These are phyloP conservation scores for Schizochytrium sp. DNA, from an alignment of 108 stramenopile species.

Conservation along the genomic window DNA sequence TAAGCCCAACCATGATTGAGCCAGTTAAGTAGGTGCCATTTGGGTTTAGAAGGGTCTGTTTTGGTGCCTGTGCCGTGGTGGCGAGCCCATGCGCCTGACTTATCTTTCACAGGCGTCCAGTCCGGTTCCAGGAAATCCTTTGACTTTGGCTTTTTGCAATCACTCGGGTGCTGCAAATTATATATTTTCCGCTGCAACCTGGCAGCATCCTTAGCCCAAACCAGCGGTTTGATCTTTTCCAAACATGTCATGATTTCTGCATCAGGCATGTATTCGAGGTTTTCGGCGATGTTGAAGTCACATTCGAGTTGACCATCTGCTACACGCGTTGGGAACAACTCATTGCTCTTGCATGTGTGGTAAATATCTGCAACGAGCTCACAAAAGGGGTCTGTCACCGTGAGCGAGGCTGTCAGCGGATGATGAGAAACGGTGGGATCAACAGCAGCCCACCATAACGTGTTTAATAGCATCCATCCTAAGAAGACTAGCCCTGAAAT, in stretches of 20 bases:
- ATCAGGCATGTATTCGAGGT: background rate
- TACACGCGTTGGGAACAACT: background rate
- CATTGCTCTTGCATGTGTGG: background rate
- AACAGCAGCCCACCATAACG: no score
- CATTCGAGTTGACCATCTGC: conserved; percentile 2
- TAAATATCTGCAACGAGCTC: background rate
- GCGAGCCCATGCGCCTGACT: background rate
- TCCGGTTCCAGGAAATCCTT: conserved; percentile 1
- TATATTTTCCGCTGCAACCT: background rate
- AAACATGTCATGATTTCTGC: background rate
- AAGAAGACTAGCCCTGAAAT: no score
- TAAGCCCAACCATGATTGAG: conserved; percentile 54
- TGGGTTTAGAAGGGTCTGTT: background rate
- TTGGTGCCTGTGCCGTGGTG: background rate
- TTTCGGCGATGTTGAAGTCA: background rate
- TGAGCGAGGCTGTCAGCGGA: no score
- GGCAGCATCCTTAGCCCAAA: conserved; percentile 18
- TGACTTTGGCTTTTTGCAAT: conserved; percentile 8
- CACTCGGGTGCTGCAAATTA: background rate
- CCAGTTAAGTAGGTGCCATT: conserved; percentile 49
- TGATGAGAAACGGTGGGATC: no score
- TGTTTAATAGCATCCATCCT: no score
- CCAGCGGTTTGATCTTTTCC: conserved; percentile 12
- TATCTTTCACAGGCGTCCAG: background rate
- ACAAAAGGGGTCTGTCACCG: background rate